Evolutionary conservation across 2,329 filamentous ascomycete genomes (phyloP).

Genomic region (Ceratocystiopsis sp.): DNA sequence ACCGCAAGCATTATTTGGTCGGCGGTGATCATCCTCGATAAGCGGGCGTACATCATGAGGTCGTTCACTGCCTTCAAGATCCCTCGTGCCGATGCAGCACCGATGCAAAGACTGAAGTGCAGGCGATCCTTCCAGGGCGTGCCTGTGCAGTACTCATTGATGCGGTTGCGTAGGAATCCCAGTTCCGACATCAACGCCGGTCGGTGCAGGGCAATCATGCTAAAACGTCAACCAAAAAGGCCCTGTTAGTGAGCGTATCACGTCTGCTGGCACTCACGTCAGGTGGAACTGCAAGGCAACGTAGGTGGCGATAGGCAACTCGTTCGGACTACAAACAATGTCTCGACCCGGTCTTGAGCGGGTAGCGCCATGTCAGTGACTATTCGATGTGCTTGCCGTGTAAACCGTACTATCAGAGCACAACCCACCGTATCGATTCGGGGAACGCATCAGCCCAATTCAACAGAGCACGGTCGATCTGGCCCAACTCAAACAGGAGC

Average conservation of each 20-base stretch:
- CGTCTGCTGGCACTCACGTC: not conserved
- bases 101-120: slow-evolving; percentile 6
- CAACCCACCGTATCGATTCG: not conserved
- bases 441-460: slow-evolving; percentile 5
- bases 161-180: slow-evolving; percentile 3
- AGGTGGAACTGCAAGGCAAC: slow-evolving; percentile 3
- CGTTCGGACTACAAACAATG: slow-evolving; percentile 1
- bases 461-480: slow-evolving; percentile 3
- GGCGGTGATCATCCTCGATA: slow-evolving; percentile 1
- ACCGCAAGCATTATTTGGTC: slow-evolving; percentile 4
- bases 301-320: slow-evolving; percentile 4
- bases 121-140: slow-evolving; percentile 2
- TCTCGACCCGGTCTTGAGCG: slow-evolving; percentile 1
- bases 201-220: slow-evolving; percentile 4
- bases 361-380: too few relatives aligned
- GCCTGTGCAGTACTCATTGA: slow-evolving; percentile 4
- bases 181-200: slow-evolving; percentile 2
- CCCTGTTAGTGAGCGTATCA: not conserved
- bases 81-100: slow-evolving; percentile 1
- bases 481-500: slow-evolving; percentile 4
- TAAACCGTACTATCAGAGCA: not conserved
- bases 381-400: too few relatives aligned
- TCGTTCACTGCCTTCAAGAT: slow-evolving; percentile 3
- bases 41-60: slow-evolving; percentile 1
- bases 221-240: not conserved